Percentiles rank a stretch among this genome's conserved stretches.
phyloP scores from a whole-genome alignment of 139 green algal species.

The Chlorella sorokiniana region DNA sequence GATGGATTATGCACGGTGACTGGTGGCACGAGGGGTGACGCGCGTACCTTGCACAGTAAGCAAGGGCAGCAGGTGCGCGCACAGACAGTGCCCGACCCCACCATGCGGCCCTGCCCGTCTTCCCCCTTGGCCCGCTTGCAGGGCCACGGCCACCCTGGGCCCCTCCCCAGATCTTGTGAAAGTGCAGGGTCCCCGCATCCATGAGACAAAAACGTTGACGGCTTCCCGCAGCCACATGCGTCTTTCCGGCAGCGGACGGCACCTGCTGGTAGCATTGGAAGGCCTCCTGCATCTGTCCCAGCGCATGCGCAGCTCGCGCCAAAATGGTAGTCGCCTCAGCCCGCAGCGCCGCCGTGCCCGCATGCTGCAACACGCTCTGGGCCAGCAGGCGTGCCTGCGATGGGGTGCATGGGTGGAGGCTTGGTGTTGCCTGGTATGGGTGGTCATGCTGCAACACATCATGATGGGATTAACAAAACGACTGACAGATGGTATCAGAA shows the following conservation, averaged over 20 bases:
- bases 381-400: conserved; percentile 58
- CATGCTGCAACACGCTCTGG: conserved; percentile 52
- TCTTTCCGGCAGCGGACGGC: background rate
- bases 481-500: background rate
- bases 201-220: background rate
- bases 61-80: background rate
- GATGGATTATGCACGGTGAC: background rate
- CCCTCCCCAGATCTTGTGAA: too few relatives aligned
- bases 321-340: conserved; percentile 57
- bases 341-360: conserved; percentile 45
- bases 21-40: background rate
- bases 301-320: conserved; percentile 58
- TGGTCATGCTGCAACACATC: too few relatives aligned
- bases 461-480: background rate
- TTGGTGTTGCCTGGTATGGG: too few relatives aligned
- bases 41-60: background rate
- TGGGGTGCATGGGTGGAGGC: background rate
- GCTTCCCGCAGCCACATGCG: background rate
- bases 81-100: too few relatives aligned
- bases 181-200: too few relatives aligned
- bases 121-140: too few relatives aligned
- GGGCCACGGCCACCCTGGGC: too few relatives aligned
- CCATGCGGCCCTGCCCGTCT: too few relatives aligned
- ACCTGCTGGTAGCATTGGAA: conserved; percentile 46
- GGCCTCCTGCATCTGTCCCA: conserved; percentile 35